Evolutionary conservation across 495 filamentous ascomycete species (phyloP).

Genomic region (Paragyromitra xinjiangensis): DNA sequence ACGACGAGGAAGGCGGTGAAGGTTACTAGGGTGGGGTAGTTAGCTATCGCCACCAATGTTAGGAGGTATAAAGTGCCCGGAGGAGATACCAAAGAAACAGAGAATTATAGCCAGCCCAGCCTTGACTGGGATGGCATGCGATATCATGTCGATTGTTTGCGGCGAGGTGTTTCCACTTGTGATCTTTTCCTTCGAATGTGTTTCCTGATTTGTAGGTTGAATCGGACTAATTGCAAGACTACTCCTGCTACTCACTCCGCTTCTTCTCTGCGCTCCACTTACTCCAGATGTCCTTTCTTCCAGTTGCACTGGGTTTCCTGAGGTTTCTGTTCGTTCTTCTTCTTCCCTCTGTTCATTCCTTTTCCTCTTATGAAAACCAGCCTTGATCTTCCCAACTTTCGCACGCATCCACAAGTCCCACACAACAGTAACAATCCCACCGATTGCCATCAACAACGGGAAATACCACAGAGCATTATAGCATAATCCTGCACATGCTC

Average conservation of each 20-base stretch:
- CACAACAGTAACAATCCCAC: slow-evolving; percentile 65
- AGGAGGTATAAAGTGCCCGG: not conserved
- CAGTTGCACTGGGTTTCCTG: slow-evolving; percentile 1
- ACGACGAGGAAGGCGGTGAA: slow-evolving; percentile 72
- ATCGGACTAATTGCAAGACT: not conserved
- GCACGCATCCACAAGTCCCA: slow-evolving; percentile 70
- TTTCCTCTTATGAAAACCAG: slow-evolving; percentile 25
- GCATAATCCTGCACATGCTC: slow-evolving; percentile 72
- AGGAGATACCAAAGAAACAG: slow-evolving; percentile 64
- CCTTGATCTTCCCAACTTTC: slow-evolving; percentile 54
- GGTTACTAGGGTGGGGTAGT: slow-evolving; percentile 49
- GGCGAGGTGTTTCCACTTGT: not conserved
- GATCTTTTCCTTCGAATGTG: not conserved
- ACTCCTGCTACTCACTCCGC: not conserved
- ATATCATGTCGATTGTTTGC: slow-evolving; percentile 31
- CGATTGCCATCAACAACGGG: slow-evolving; percentile 72
- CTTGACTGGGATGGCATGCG: slow-evolving; percentile 53
- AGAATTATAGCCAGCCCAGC: slow-evolving; percentile 57
- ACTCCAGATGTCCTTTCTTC: slow-evolving; percentile 12
- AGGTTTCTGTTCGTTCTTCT: not conserved
- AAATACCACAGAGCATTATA: slow-evolving; percentile 88
- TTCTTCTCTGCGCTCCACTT: slow-evolving; percentile 9
- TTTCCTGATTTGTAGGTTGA: not conserved
- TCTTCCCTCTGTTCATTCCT: slow-evolving; percentile 37
- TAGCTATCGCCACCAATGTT: not conserved